Conservation (phyloP, 202 grass and related monocot genomes). For the Zoysia matrella region DNA sequence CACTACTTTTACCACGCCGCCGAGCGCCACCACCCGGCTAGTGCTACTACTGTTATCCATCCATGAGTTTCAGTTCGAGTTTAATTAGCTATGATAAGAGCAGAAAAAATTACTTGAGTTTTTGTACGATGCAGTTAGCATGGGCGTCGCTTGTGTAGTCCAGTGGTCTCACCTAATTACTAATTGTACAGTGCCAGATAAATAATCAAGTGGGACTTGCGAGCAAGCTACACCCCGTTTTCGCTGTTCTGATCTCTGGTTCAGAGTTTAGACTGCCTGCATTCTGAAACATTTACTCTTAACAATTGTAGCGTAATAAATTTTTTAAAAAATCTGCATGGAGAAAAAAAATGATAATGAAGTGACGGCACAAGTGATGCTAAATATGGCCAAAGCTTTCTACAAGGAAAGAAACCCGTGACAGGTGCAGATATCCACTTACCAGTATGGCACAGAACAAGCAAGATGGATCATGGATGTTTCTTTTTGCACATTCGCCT, state of each 20-base stretch:
- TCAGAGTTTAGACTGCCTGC: background rate
- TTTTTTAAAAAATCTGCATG: no score
- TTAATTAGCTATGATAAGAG: background rate
- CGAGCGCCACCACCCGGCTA: background rate
- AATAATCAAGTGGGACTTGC: slow-evolving; percentile 26
- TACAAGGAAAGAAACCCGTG: background rate
- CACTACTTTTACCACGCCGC: background rate
- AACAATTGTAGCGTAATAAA: no score
- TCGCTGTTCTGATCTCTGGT: background rate
- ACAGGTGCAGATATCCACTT: background rate
- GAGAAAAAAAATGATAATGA: background rate
- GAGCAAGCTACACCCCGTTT: background rate
- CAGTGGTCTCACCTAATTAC: background rate
- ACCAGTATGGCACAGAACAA: background rate
- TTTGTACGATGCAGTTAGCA: background rate
- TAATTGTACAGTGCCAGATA: slow-evolving; percentile 26
- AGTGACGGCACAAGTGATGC: background rate
- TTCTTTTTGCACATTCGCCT: background rate
- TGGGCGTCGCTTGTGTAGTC: no score
- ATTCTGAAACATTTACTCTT: background rate
- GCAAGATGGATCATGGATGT: background rate
- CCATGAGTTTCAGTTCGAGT: background rate
- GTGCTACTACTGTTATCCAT: background rate
- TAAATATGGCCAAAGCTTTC: background rate
- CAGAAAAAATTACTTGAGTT: background rate